phyloP scores from a whole-genome alignment of 768 basidiomycete genomes.

The Sporobolomyces roseus region DNA sequence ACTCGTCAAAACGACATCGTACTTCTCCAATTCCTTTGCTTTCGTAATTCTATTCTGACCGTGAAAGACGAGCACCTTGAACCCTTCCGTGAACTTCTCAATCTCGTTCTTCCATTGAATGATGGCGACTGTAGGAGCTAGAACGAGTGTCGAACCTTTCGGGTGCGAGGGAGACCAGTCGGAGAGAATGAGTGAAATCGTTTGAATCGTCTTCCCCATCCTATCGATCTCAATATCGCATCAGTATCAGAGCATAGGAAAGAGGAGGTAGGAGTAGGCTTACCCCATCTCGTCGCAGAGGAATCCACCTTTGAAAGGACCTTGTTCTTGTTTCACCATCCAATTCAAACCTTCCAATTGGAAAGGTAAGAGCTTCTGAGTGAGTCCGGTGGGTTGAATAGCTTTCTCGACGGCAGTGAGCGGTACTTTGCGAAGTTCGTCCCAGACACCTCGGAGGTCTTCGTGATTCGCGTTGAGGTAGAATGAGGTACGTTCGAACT shows the following conservation, averaged over 20 bases:
- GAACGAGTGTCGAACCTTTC: conserved; percentile 75
- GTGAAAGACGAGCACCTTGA: conserved; percentile 68
- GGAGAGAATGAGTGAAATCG: conserved; percentile 79
- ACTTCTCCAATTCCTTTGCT: conserved; percentile 66
- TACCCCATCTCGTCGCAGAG: conserved; percentile 62
- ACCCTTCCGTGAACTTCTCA: conserved; percentile 70
- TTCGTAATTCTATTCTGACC: conserved; percentile 47
- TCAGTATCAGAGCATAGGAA: conserved; percentile 6
- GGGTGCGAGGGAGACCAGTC: conserved; percentile 53
- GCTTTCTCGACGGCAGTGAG: conserved; percentile 63
- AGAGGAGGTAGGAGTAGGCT: not conserved
- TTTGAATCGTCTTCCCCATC: conserved; percentile 96
- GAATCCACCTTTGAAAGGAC: conserved; percentile 77
- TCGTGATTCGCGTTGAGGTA: conserved; percentile 39
- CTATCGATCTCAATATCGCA: conserved; percentile 44
- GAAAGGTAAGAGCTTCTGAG: conserved; percentile 83
- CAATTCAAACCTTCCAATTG: conserved; percentile 90
- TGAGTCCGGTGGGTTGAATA: conserved; percentile 76
- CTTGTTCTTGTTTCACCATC: conserved; percentile 90
- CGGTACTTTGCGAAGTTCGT: conserved; percentile 66
- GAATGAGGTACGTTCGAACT: conserved; percentile 23
- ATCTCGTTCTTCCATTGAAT: conserved; percentile 95
- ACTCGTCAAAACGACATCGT: conserved; percentile 83
- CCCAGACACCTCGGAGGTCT: conserved; percentile 28
- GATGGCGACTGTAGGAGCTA: conserved; percentile 64